Evolutionary conservation across 116 monocot species (phyloP).

Genomic region (Trichopus zeylanicus): DNA sequence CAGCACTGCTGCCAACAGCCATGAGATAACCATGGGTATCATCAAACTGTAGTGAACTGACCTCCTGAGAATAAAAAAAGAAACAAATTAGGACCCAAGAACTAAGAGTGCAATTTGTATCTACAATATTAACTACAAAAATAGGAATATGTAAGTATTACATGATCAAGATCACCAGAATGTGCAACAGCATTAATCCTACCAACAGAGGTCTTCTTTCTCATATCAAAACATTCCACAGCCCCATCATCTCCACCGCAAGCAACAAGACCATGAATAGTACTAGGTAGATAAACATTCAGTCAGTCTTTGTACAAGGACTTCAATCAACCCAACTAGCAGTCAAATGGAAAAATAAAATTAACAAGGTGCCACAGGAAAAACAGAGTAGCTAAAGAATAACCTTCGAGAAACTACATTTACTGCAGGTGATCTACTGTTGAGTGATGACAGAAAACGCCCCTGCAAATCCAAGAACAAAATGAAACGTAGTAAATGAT

Average conservation of each 20-base stretch:
- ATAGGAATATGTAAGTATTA: conserved; percentile 8
- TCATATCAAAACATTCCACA: conserved; percentile 90
- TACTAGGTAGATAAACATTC: conserved; percentile 20
- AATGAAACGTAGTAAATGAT: background rate
- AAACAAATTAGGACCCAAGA: background rate
- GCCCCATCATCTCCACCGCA: conserved; percentile 96
- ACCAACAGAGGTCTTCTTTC: conserved; percentile 77
- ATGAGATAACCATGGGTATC: conserved; percentile 57
- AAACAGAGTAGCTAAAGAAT: background rate
- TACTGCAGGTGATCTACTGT: conserved; percentile 67
- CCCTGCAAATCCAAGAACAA: conserved; percentile 39
- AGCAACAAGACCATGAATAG: conserved; percentile 88
- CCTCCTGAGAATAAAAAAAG: conserved; percentile 48
- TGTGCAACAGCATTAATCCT: conserved; percentile 47
- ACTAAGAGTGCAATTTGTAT: background rate
- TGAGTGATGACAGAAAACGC: conserved; percentile 70
- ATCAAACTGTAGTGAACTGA: conserved; percentile 83
- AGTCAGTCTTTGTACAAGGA: background rate
- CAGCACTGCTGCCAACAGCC: conserved; percentile 86
- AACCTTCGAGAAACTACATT: conserved; percentile 92
- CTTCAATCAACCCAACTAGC: background rate
- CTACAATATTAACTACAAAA: background rate
- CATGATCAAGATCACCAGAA: conserved; percentile 52
- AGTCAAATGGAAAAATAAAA: background rate
- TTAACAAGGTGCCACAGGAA: background rate